Evolutionary conservation across 2,329 filamentous ascomycete species (phyloP), one percentile per base, ranked within the genome.

Genomic region (Pyrenochaeta sp.): DNA sequence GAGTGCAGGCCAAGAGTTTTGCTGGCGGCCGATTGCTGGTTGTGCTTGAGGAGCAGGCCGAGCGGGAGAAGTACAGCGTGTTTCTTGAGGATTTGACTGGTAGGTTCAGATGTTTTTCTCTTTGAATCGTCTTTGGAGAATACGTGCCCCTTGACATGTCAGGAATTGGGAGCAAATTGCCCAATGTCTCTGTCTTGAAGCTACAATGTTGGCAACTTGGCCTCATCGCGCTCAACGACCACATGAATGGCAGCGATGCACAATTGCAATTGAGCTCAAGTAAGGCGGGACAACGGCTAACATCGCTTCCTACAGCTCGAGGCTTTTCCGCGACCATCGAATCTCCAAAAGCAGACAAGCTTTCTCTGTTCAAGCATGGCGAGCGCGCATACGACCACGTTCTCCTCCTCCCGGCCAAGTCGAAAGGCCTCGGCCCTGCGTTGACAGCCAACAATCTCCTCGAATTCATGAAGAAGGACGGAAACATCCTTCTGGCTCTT

Each of bases 311-410:
- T 28, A 7, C 60, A 97, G 94, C 77, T 61, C 85, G 94, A 69
- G 93, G 92, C 55, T 97, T 89, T 73, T 78, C 87, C 48, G 79
- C 96, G 58, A 81, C 82, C 24, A 92, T 91, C 69, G 85, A 92
- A 71, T 91, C 90, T 6, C 67, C 67, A 22, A 71, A 71, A 45
- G 47, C 60, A 18, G 60, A 60, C 30, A 63, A 60, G 20, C 89
- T 97, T 61, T 81, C 83, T 37, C 80, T 99, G 56, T 96, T 96
- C 77, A 80, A 84, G 67, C 85, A 94, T 53, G 94, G 93, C 68
- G 90, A 94, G 76, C 85, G 88, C 71, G 85, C 83, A 53, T 97
- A 92, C 74, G 93, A 97, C 75, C 93, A 99, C 74, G 77, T 97
- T 55, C 74, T 97, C 54, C 81, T 99, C 59, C 84, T 97, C 54